phyloP scores from a whole-genome alignment of 306 rosid species.

The Cicer judaicum region DNA sequence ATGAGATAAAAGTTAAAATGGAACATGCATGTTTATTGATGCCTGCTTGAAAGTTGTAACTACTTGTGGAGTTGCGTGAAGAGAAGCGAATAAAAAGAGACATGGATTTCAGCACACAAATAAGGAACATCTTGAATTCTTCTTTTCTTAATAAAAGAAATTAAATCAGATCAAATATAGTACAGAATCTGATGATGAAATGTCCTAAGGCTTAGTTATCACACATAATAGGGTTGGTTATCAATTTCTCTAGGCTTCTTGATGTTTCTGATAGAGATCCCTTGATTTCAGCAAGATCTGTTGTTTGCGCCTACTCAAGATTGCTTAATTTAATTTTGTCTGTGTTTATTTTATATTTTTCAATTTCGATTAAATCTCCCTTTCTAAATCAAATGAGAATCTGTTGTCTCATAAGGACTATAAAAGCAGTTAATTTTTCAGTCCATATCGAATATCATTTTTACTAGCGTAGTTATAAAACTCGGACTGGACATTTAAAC shows the following conservation, averaged over 20 bases:
- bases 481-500: neutral
- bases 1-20: neutral
- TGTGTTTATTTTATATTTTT: neutral
- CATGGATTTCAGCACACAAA: neutral
- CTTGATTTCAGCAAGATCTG: neutral
- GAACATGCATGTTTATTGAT: neutral
- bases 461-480: conserved; percentile 2
- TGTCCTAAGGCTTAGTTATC: neutral
- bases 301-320: neutral
- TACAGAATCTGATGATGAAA: neutral
- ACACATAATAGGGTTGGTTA: too few species aligned
- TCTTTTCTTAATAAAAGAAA: conserved; percentile 1
- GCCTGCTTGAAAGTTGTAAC: neutral
- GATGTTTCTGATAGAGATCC: neutral
- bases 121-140: neutral
- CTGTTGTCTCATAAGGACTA: neutral
- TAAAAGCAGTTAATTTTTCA: neutral
- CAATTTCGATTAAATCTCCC: neutral
- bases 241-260: neutral
- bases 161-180: conserved; percentile 4
- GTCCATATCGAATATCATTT: conserved; percentile 5
- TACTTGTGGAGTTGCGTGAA: neutral
- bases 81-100: neutral
- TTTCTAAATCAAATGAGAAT: neutral
- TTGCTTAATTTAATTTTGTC: conserved; percentile 1